Evolutionary conservation across 1,139 yeast genomes (phyloP), one percentile per base, ranked within the genome.

Genomic region (Pichia sp.): DNA sequence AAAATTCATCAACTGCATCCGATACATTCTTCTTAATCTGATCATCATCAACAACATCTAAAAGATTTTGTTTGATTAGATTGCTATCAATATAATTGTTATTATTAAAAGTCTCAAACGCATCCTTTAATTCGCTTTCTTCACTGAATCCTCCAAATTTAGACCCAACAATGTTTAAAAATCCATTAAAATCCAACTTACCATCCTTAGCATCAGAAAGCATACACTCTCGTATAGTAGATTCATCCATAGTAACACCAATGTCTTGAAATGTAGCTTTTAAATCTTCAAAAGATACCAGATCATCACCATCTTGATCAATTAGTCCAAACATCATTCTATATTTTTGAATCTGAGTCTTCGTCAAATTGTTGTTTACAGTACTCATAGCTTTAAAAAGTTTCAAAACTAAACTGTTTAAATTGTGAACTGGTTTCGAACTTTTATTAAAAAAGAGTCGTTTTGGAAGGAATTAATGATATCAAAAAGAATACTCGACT

Each of bases 241-340:
- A 34, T 14, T 50, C 53, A 6, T 45, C 46, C 11, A 55, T 45
- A 3, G 48, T 38, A 8, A 50, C 29, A 7, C 38, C 50, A 9
- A 53, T 36, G 18, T 47, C 52, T 7, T 48, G 46, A 5, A 42
- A 76, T 54, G 87, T 73, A 42, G 77, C 75, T 43, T 71, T 70
- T 56, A 91, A 64, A 65, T 91, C 96, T 1, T 71, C 71, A 29
- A 71, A 66, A 1, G 85, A 73, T 46, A 91, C 81, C 11, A 69
- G 64, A 1, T 93, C 89, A 61, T 89, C 93, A 41, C 87, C 83
- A 56, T 90, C 95, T 41, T 87, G 87, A 63, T 91, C 98, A n/a
- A 91, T 80, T 60, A 89, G 68, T 14, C 79, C 73, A 62, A 79
- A 80, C 31, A 66, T 43, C 27, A 66, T 52, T 48, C 62, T 60